Evolutionary conservation across 73 alveolate species (phyloP).

Genomic region (Halteria grandinella): DNA sequence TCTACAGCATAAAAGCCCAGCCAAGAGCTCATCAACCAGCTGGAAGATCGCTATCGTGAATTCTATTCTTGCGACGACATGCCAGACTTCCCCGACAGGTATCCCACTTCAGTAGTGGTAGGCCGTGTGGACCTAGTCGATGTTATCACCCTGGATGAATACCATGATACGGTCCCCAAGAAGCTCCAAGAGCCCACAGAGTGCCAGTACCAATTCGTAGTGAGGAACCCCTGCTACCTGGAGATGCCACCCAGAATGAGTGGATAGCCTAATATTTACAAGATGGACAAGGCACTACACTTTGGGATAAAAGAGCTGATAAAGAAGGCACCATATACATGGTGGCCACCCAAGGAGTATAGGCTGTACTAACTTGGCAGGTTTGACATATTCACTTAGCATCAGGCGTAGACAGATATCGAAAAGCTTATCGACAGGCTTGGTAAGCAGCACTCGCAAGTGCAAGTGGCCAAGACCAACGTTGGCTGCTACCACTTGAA

Average conservation of each 20-base stretch:
- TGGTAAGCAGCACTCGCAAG: not conserved
- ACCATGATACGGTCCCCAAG: constrained; percentile 56
- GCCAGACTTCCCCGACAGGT: constrained; percentile 82
- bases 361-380: constrained; percentile 21
- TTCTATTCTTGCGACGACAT: constrained; percentile 45
- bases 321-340: constrained; percentile 40
- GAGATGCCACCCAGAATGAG: constrained; percentile 77
- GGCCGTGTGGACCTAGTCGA: constrained; percentile 86
- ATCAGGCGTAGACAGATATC: not conserved
- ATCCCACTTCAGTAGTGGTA: constrained; percentile 76
- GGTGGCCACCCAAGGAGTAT: constrained; percentile 74
- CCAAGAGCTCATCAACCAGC: constrained; percentile 57
- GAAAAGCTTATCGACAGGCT: not conserved
- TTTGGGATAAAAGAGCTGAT: constrained; percentile 63
- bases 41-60: constrained; percentile 64
- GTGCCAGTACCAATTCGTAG: constrained; percentile 69
- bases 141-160: constrained; percentile 70
- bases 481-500: constrained; percentile 34
- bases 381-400: constrained; percentile 41
- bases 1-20: constrained; percentile 79
- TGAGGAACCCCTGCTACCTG: constrained; percentile 77
- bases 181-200: constrained; percentile 71
- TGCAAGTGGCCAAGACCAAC: not conserved
- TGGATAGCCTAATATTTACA: constrained; percentile 68
- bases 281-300: constrained; percentile 48